Percentiles rank a stretch among this genome's conserved stretches.
These are phyloP conservation scores for Colletotrichum trifolii DNA, from an alignment of 2,329 filamentous ascomycete species.

Conservation along the genomic window DNA sequence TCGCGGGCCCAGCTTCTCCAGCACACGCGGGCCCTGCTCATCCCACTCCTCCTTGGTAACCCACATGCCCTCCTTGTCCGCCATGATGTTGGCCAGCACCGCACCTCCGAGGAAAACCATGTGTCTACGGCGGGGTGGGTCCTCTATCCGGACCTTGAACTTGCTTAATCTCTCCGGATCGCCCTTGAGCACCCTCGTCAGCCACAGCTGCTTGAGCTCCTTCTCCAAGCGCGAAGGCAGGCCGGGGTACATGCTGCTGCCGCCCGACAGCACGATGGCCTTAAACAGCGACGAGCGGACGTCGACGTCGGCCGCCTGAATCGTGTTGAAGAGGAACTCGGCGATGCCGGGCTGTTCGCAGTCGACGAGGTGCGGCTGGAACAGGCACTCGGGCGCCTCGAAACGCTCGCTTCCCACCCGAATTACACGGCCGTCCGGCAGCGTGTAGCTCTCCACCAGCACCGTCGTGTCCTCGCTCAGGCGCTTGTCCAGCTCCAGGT, in stretches of 20 bases:
- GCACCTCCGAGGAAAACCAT: constrained; percentile 99
- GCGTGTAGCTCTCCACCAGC: constrained; percentile 95
- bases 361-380: constrained; percentile 98
- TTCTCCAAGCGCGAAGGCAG: constrained; percentile 95
- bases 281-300: constrained; percentile 95
- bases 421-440: constrained; percentile 96
- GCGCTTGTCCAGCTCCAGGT: constrained; percentile 94
- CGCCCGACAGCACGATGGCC: constrained; percentile 95
- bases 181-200: constrained; percentile 88
- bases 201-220: constrained; percentile 98
- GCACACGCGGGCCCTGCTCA: constrained; percentile 84
- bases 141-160: constrained; percentile 99
- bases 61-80: constrained; percentile 99
- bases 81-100: constrained; percentile 98
- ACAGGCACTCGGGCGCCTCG: constrained; percentile 96
- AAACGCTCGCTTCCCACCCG: constrained; percentile 96
- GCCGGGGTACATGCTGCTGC: constrained; percentile 98
- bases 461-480: constrained; percentile 98
- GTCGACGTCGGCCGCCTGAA: constrained; percentile 94
- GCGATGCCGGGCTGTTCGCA: constrained; percentile 97
- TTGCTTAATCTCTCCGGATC: constrained; percentile 96
- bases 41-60: constrained; percentile 97
- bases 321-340: constrained; percentile 98
- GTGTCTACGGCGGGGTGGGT: constrained; percentile 93
- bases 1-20: constrained; percentile 94